Evolutionary conservation across 2,329 filamentous ascomycete genomes (phyloP).

Genomic region (Venturia aucupariae): DNA sequence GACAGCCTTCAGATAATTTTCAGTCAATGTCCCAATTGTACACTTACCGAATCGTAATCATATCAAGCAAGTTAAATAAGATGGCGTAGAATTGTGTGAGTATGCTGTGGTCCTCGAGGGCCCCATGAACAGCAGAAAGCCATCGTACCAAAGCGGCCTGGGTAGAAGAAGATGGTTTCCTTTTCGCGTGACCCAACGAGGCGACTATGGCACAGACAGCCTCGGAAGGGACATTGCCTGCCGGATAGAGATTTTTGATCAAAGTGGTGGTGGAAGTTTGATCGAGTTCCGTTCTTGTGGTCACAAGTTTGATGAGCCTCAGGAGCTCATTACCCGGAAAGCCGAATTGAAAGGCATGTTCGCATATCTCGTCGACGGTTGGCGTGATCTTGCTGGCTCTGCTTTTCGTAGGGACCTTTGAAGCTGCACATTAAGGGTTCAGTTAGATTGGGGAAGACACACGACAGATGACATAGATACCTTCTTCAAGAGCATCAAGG

Average conservation of each 20-base stretch:
- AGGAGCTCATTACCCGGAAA: slow-evolving; percentile 52
- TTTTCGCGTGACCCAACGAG: slow-evolving; percentile 65
- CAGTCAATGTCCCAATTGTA: background rate
- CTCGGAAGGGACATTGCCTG: slow-evolving; percentile 50
- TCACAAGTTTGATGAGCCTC: slow-evolving; percentile 57
- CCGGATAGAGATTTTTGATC: slow-evolving; percentile 67
- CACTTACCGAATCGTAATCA: slow-evolving; percentile 58
- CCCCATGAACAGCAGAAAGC: slow-evolving; percentile 67
- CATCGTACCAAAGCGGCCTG: slow-evolving; percentile 67
- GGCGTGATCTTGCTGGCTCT: slow-evolving; percentile 54
- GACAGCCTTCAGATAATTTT: slow-evolving; percentile 2
- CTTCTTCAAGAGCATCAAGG: slow-evolving; percentile 28
- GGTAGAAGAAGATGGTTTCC: slow-evolving; percentile 61
- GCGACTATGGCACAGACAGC: slow-evolving; percentile 59
- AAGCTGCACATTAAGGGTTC: slow-evolving; percentile 22
- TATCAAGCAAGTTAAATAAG: slow-evolving; percentile 74
- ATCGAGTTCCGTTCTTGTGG: slow-evolving; percentile 59
- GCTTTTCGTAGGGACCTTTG: slow-evolving; percentile 50
- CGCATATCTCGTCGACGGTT: slow-evolving; percentile 53
- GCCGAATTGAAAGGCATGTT: slow-evolving; percentile 58
- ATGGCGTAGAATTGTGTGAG: slow-evolving; percentile 64
- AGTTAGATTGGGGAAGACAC: background rate
- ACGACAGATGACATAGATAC: slow-evolving; percentile 23
- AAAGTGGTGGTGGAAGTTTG: slow-evolving; percentile 63
- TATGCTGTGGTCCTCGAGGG: slow-evolving; percentile 53